These are phyloP conservation scores for Euclidium syriacum DNA, from an alignment of 345 rosid species.

Conservation along the genomic window DNA sequence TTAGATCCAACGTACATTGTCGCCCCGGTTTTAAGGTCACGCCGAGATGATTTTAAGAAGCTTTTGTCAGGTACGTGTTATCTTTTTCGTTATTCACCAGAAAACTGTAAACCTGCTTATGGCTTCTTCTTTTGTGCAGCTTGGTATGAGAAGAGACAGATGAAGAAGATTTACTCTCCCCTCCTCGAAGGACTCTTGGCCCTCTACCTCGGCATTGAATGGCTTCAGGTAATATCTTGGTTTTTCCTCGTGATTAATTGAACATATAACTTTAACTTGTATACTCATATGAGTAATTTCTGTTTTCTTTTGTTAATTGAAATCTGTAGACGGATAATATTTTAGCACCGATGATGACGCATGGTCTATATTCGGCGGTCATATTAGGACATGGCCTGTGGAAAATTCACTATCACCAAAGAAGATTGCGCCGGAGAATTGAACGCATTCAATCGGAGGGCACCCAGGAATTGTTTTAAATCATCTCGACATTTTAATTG, in stretches of 20 bases:
- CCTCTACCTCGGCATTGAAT: slow-evolving; percentile 88
- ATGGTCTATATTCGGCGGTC: slow-evolving; percentile 80
- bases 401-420: slow-evolving; percentile 85
- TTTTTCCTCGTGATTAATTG: too few species aligned
- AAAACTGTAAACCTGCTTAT: neutral
- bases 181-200: slow-evolving; percentile 90
- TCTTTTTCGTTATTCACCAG: neutral
- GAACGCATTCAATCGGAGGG: slow-evolving; percentile 42
- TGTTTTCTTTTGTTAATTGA: neutral
- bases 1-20: slow-evolving; percentile 87
- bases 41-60: slow-evolving; percentile 72
- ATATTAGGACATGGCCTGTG: slow-evolving; percentile 86
- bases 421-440: slow-evolving; percentile 67
- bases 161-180: slow-evolving; percentile 96
- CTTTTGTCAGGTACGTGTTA: slow-evolving; percentile 67
- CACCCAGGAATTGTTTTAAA: slow-evolving; percentile 3
- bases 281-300: neutral
- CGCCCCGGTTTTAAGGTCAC: slow-evolving; percentile 70
- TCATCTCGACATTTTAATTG: neutral
- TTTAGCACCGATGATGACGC: slow-evolving; percentile 83
- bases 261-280: too few species aligned
- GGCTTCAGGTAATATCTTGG: slow-evolving; percentile 64
- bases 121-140: slow-evolving; percentile 41
- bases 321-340: slow-evolving; percentile 67
- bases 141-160: slow-evolving; percentile 95